Conservation (phyloP, 805 yeast genomes). For the Sugiyamaella chiloensis region DNA sequence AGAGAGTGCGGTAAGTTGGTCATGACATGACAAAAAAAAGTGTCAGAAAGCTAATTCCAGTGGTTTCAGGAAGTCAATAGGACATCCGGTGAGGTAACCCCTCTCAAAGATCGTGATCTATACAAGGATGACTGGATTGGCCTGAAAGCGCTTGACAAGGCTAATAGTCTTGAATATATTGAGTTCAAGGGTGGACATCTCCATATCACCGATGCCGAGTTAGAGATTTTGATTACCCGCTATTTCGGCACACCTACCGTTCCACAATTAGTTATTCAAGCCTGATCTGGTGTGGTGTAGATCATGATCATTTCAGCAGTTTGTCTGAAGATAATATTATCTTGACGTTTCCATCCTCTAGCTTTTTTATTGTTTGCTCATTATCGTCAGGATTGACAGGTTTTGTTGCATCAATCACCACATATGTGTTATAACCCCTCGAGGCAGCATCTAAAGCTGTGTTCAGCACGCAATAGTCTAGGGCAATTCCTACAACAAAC, state of each 20-base stretch:
- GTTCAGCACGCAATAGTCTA: slow-evolving; percentile 79
- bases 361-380: background rate
- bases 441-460: slow-evolving; percentile 68
- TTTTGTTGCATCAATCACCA: slow-evolving; percentile 54
- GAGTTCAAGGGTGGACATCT: slow-evolving; percentile 60
- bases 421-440: slow-evolving; percentile 61
- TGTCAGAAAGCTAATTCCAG: slow-evolving; percentile 9
- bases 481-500: slow-evolving; percentile 76
- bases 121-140: slow-evolving; percentile 62
- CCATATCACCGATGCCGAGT: slow-evolving; percentile 53
- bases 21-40: background rate
- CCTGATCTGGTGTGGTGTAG: too few relatives aligned
- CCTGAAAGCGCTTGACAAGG: slow-evolving; percentile 44
- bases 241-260: background rate
- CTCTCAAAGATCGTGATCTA: slow-evolving; percentile 48
- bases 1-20: slow-evolving; percentile 54
- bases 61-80: slow-evolving; percentile 55
- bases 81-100: slow-evolving; percentile 40
- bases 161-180: slow-evolving; percentile 46
- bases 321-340: too few relatives aligned
- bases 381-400: slow-evolving; percentile 31
- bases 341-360: background rate
- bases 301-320: too few relatives aligned
- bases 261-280: too few relatives aligned
- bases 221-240: slow-evolving; percentile 28